Evolutionary conservation across 1,284 basidiomycete genomes (phyloP).

Genomic region (Ceratobasidium sp.): DNA sequence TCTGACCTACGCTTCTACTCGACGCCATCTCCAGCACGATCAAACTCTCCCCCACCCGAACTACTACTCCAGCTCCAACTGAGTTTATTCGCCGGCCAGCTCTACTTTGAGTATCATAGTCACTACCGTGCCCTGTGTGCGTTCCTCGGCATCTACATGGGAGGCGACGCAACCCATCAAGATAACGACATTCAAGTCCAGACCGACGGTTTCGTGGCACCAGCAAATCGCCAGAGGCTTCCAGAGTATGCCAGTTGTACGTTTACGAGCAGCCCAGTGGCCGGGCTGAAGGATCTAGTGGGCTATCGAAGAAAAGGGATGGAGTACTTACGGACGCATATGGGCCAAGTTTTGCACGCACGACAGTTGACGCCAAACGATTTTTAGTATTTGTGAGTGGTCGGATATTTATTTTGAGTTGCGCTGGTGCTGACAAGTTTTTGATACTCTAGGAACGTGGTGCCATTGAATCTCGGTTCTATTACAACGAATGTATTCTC

Average conservation of each 20-base stretch:
- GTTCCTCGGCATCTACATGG: conserved; percentile 59
- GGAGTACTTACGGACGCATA: conserved; percentile 9
- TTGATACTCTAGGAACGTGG: too few relatives aligned
- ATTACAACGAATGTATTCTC: too few relatives aligned
- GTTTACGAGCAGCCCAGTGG: conserved; percentile 5
- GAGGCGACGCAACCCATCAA: neutral
- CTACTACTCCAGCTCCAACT: conserved; percentile 54
- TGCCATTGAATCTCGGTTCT: neutral
- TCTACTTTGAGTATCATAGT: conserved; percentile 59
- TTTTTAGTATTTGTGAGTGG: neutral
- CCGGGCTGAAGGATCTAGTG: conserved; percentile 1
- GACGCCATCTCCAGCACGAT: conserved; percentile 47
- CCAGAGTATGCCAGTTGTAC: neutral
- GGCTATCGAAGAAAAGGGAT: conserved; percentile 20
- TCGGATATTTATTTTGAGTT: too few relatives aligned
- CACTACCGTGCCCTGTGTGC: conserved; percentile 58
- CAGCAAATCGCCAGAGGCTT: neutral
- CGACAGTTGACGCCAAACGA: neutral
- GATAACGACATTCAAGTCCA: neutral
- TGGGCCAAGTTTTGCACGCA: neutral
- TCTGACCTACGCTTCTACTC: conserved; percentile 49
- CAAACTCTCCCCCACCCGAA: neutral
- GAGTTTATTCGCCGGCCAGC: conserved; percentile 64
- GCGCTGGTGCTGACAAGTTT: too few relatives aligned
- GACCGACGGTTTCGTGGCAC: conserved; percentile 17